Conservation (phyloP, 305 asterid species). For the Withania somnifera region DNA sequence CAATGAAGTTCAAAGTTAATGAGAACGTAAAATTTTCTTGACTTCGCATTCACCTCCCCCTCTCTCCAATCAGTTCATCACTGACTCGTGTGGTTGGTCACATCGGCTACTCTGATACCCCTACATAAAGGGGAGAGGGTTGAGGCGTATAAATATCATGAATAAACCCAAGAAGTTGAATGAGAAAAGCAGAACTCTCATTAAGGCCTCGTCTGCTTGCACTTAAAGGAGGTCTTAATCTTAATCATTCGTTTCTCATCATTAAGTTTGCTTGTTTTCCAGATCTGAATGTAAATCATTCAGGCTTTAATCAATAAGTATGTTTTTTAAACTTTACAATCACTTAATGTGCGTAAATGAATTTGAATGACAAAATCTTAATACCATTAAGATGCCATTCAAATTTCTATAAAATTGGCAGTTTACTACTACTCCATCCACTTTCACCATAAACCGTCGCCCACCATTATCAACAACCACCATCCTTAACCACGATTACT, state of each 20-base stretch:
- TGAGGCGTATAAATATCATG: background rate
- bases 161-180: background rate
- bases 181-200: background rate
- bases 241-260: background rate
- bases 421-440: background rate
- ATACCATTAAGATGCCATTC: background rate
- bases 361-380: too few relatives aligned
- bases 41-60: background rate
- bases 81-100: background rate
- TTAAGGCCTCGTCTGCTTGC: background rate
- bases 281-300: too few relatives aligned
- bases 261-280: background rate
- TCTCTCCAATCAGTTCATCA: background rate
- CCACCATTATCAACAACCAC: background rate
- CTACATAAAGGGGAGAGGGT: background rate
- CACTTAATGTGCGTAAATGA: background rate
- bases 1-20: background rate
- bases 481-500: too few relatives aligned
- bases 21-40: background rate
- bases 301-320: too few relatives aligned
- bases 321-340: background rate
- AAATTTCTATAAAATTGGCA: background rate
- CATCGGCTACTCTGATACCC: background rate
- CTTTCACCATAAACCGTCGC: background rate
- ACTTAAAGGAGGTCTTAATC: background rate